A percentile compares a stretch with the other conserved stretches of the same genome.
Evolutionary conservation across 202 grass and related monocot genomes (phyloP).

Genomic region (Schoenoplectus tabernaemontani): DNA sequence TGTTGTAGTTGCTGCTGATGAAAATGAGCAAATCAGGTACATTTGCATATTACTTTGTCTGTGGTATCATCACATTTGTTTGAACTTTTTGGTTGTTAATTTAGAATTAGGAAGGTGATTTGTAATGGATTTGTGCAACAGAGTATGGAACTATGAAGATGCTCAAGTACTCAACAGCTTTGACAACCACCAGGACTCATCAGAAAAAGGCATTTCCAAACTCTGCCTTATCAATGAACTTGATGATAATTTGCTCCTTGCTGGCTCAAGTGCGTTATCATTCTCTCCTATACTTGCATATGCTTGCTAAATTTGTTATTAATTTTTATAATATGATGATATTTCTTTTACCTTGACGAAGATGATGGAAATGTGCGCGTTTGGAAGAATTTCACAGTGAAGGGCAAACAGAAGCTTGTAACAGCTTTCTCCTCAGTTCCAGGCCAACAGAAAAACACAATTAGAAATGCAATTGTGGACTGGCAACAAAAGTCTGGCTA

Average conservation of each 20-base stretch:
- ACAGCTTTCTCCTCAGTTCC: conserved; percentile 90
- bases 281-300: background rate
- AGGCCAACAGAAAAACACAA: conserved; percentile 42
- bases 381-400: conserved; percentile 84
- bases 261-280: conserved; percentile 57
- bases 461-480: conserved; percentile 57
- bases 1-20: conserved; percentile 83
- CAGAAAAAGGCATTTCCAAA: conserved; percentile 85
- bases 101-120: background rate
- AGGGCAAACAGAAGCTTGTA: conserved; percentile 74
- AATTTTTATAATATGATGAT: conserved; percentile 18
- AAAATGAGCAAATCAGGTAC: conserved; percentile 87
- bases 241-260: conserved; percentile 92
- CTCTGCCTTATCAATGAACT: conserved; percentile 89
- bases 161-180: conserved; percentile 67
- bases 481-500: conserved; percentile 97
- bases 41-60: background rate
- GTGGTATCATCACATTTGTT: background rate
- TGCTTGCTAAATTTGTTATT: conserved; percentile 3
- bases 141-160: conserved; percentile 93
- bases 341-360: conserved; percentile 29
- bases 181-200: conserved; percentile 58
- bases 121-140: conserved; percentile 24
- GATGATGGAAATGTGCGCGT: conserved; percentile 93
- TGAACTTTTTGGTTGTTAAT: background rate